A percentile compares a stretch with the other conserved stretches of the same genome.
phyloP scores from a whole-genome alignment of 2,329 filamentous ascomycete genomes.

The Aspergillus ustus region DNA sequence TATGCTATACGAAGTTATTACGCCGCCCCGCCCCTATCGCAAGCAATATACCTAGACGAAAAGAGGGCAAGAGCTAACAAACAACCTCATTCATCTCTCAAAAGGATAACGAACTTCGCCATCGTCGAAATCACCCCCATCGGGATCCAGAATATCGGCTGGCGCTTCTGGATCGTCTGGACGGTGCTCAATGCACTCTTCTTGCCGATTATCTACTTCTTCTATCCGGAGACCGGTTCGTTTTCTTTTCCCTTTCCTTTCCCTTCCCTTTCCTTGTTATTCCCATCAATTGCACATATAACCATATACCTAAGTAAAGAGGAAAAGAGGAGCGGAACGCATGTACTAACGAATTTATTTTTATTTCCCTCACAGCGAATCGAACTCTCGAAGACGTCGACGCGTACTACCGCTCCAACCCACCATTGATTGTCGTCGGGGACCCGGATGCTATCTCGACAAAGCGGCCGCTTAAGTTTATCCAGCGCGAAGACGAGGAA shows the following conservation, averaged over 20 bases:
- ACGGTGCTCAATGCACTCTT: slow-evolving; percentile 51
- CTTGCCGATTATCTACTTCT: slow-evolving; percentile 53
- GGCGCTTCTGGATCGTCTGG: slow-evolving; percentile 47
- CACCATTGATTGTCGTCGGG: slow-evolving; percentile 51
- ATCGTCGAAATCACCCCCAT: slow-evolving; percentile 51
- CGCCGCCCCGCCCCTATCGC: no score
- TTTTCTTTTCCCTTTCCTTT: not conserved
- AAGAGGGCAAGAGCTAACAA: no score
- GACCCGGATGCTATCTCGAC: slow-evolving; percentile 54
- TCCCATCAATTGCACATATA: no score
- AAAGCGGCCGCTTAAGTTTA: slow-evolving; percentile 53
- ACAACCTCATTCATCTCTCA: not conserved
- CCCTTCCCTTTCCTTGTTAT: no score
- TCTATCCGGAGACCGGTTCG: slow-evolving; percentile 40
- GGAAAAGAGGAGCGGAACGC: no score
- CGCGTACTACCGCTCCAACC: slow-evolving; percentile 43
- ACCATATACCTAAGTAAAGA: no score
- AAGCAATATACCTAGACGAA: no score
- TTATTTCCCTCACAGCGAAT: slow-evolving; percentile 22
- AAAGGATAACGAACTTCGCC: slow-evolving; percentile 27
- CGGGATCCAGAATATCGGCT: slow-evolving; percentile 39
- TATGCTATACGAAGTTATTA: no score
- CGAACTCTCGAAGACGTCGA: slow-evolving; percentile 42
- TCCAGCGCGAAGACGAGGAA: slow-evolving; percentile 25
- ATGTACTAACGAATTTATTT: not conserved